A percentile compares a stretch with the other conserved stretches of the same genome.
Conservation (phyloP, 305 asterid species). For the Withania somnifera region DNA sequence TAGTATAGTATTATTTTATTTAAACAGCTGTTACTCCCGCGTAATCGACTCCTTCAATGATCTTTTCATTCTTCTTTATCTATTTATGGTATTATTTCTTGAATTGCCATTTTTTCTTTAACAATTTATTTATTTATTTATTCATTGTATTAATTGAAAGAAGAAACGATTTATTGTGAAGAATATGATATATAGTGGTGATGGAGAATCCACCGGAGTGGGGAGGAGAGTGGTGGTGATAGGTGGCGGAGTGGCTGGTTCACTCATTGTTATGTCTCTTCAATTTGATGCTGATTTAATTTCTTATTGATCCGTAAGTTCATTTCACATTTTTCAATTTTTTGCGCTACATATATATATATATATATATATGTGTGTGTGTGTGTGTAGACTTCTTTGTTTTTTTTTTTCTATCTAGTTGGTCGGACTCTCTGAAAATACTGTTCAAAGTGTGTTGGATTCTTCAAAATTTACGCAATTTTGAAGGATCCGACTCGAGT, state of each 20-base stretch:
- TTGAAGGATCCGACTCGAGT: no score
- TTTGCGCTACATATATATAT: no score
- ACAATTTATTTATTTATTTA: neutral
- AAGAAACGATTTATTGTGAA: no score
- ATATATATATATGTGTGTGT: no score
- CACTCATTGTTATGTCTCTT: constrained; percentile 64
- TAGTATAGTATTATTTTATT: neutral
- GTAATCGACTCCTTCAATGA: neutral
- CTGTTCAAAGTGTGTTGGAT: no score
- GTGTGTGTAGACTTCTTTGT: neutral
- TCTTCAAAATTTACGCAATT: no score
- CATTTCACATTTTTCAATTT: neutral
- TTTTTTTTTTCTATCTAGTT: no score
- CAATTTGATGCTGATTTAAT: constrained; percentile 48
- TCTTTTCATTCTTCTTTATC: neutral
- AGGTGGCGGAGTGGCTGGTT: constrained; percentile 75
- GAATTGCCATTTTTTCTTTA: neutral
- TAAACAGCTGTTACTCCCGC: neutral
- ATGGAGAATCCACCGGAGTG: constrained; percentile 27
- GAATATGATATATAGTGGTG: neutral
- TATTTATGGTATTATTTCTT: constrained; percentile 2
- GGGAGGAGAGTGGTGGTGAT: constrained; percentile 78
- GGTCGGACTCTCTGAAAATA: no score
- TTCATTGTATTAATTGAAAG: no score
- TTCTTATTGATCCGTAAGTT: constrained; percentile 67